Percentiles rank a stretch among this genome's conserved stretches.
Conservation (phyloP, 1,139 yeast genomes). For the Suhomyces bribrorum region DNA sequence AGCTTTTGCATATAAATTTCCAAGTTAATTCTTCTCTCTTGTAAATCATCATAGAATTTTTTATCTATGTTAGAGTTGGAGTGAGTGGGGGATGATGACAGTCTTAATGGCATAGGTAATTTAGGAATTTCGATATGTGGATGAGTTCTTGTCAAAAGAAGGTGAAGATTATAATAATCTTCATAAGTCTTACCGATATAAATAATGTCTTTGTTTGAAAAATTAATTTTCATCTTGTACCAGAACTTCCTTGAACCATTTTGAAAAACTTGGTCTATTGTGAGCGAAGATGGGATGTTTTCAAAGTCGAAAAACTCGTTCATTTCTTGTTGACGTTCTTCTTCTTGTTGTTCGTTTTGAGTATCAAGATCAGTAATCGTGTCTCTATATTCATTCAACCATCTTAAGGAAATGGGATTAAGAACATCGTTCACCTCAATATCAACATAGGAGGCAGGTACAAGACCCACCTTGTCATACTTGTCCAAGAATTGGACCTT, state of each 20-base stretch:
- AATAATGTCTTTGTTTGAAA: slow-evolving; percentile 15
- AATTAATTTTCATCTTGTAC: slow-evolving; percentile 20
- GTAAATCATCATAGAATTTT: slow-evolving; percentile 13
- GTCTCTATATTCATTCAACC: slow-evolving; percentile 18
- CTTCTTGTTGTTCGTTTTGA: slow-evolving; percentile 6
- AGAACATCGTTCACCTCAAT: slow-evolving; percentile 25
- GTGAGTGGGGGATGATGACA: slow-evolving; percentile 10
- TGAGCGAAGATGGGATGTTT: slow-evolving; percentile 5
- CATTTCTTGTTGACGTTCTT: slow-evolving; percentile 3
- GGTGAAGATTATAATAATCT: slow-evolving; percentile 24
- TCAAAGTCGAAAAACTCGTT: slow-evolving; percentile 14
- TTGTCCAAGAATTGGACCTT: slow-evolving; percentile 25
- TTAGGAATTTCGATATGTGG: slow-evolving; percentile 11
- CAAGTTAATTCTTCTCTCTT: slow-evolving; percentile 15
- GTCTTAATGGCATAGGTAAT: slow-evolving; percentile 17
- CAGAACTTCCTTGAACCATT: slow-evolving; percentile 18
- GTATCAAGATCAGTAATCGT: slow-evolving; percentile 10
- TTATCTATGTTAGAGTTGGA: slow-evolving; percentile 12
- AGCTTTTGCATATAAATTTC: slow-evolving; percentile 15
- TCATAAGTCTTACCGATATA: slow-evolving; percentile 23
- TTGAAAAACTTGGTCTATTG: slow-evolving; percentile 20
- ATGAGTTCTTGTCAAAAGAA: slow-evolving; percentile 9
- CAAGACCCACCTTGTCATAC: slow-evolving; percentile 19
- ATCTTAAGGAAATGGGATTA: slow-evolving; percentile 22
- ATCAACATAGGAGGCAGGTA: slow-evolving; percentile 27